Evolutionary conservation across 169 alveolate species (phyloP).

Genomic region (Cryptosporidium sp.): DNA sequence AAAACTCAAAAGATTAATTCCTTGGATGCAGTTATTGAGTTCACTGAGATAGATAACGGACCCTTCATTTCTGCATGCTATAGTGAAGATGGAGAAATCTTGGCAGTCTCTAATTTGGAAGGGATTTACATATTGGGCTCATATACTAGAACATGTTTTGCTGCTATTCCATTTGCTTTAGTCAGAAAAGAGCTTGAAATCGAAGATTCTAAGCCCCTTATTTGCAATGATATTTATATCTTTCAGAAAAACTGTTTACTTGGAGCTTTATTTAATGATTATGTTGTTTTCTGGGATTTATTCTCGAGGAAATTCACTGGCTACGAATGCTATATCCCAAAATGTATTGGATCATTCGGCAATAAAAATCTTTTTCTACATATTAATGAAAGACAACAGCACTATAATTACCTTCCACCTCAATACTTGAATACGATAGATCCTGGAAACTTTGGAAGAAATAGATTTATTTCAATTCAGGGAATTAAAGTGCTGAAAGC

Average conservation of each 20-base stretch:
- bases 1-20: background rate
- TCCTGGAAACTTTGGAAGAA: background rate
- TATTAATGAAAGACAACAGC: background rate
- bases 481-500: background rate
- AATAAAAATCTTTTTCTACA: background rate
- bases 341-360: background rate
- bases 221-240: slow-evolving; percentile 3
- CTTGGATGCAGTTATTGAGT: background rate
- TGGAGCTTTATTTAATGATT: slow-evolving; percentile 5
- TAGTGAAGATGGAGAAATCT: slow-evolving; percentile 69
- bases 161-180: slow-evolving; percentile 22
- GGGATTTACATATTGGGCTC: slow-evolving; percentile 59
- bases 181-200: background rate
- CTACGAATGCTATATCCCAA: slow-evolving; percentile 7
- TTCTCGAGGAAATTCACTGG: background rate
- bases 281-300: slow-evolving; percentile 34
- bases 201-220: background rate
- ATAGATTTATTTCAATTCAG: slow-evolving; percentile 16
- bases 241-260: slow-evolving; percentile 6
- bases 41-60: background rate
- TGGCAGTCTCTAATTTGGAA: slow-evolving; percentile 10
- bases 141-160: slow-evolving; percentile 47
- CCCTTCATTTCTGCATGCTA: slow-evolving; percentile 39
- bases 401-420: background rate
- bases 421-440: background rate